Conservation (phyloP, 495 filamentous ascomycete genomes). For the Penicillium dipodomyicola region DNA sequence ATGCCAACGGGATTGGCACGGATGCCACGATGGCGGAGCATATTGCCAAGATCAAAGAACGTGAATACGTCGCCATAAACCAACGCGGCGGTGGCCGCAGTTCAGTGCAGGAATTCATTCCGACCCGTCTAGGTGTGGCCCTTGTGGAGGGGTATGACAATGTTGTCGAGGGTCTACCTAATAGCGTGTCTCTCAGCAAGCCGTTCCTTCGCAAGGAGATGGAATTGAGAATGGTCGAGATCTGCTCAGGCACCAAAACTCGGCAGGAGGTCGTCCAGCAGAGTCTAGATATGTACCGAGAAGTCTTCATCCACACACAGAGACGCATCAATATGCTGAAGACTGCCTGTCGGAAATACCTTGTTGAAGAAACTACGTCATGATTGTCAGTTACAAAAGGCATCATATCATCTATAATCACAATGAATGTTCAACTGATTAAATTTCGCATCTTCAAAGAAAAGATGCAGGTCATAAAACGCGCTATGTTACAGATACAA, state of each 20-base stretch:
- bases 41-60: slow-evolving; percentile 89
- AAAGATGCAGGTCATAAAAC: neutral
- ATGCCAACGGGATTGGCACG: slow-evolving; percentile 96
- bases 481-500: neutral
- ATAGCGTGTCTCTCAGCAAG: slow-evolving; percentile 85
- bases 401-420: neutral
- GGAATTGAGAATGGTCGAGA: slow-evolving; percentile 91
- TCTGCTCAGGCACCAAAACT: slow-evolving; percentile 81
- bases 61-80: slow-evolving; percentile 73
- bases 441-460: neutral
- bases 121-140: slow-evolving; percentile 84
- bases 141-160: slow-evolving; percentile 91
- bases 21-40: slow-evolving; percentile 99
- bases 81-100: slow-evolving; percentile 52
- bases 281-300: slow-evolving; percentile 78
- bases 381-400: slow-evolving; percentile 3
- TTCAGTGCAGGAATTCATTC: slow-evolving; percentile 81
- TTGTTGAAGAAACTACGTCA: slow-evolving; percentile 34
- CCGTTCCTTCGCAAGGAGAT: slow-evolving; percentile 98
- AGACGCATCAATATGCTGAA: slow-evolving; percentile 74
- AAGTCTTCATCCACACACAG: slow-evolving; percentile 74
- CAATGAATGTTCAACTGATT: neutral
- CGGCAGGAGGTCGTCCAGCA: slow-evolving; percentile 71
- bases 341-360: slow-evolving; percentile 50
- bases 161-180: slow-evolving; percentile 63